A percentile compares a stretch with the other conserved stretches of the same genome.
These are phyloP conservation scores for Cucurbita ficifolia DNA, from an alignment of 306 rosid genomes.

Conservation along the genomic window DNA sequence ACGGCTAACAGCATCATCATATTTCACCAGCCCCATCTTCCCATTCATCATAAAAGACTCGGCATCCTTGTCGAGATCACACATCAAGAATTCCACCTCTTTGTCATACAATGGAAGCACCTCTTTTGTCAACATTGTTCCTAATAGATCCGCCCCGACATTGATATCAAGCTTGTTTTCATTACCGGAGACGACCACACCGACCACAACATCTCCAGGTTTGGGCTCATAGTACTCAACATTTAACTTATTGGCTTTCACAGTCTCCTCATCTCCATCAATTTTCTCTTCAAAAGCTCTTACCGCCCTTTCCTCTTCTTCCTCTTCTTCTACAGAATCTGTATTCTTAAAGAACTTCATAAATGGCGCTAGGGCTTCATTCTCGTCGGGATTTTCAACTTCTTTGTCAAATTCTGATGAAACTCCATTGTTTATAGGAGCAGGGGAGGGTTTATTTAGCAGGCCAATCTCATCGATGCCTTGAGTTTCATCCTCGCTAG, in stretches of 20 bases:
- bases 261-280: slow-evolving; percentile 14
- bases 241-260: slow-evolving; percentile 30
- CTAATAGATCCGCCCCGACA: slow-evolving; percentile 81
- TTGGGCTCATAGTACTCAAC: slow-evolving; percentile 89
- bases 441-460: slow-evolving; percentile 61
- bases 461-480: slow-evolving; percentile 53
- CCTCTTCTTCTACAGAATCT: slow-evolving; percentile 27
- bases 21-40: slow-evolving; percentile 69
- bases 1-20: slow-evolving; percentile 49
- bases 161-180: slow-evolving; percentile 79
- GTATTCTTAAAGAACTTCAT: slow-evolving; percentile 59
- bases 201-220: slow-evolving; percentile 85
- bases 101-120: slow-evolving; percentile 79
- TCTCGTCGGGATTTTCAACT: slow-evolving; percentile 17
- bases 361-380: slow-evolving; percentile 64
- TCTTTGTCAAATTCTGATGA: slow-evolving; percentile 27
- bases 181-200: slow-evolving; percentile 84
- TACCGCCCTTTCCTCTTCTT: slow-evolving; percentile 18
- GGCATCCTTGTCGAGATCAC: slow-evolving; percentile 39
- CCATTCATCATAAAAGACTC: slow-evolving; percentile 47
- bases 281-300: slow-evolving; percentile 28
- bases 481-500: slow-evolving; percentile 19
- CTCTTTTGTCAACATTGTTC: slow-evolving; percentile 93
- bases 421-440: slow-evolving; percentile 20
- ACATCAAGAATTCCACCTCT: slow-evolving; percentile 71